These are phyloP conservation scores for Glutinoglossum americanum DNA, from an alignment of 495 filamentous ascomycete genomes.

Conservation along the genomic window DNA sequence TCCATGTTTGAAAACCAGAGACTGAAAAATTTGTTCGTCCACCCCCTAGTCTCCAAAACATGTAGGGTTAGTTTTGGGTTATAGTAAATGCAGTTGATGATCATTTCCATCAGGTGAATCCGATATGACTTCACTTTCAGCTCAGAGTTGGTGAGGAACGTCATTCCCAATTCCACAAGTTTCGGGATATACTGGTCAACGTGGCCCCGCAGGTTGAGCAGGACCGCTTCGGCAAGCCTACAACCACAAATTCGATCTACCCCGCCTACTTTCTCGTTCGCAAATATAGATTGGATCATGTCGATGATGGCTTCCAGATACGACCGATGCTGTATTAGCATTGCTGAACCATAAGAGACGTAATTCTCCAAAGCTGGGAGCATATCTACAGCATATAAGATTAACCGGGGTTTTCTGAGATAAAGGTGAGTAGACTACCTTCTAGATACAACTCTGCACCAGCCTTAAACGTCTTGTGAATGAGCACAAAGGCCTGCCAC, in stretches of 20 bases:
- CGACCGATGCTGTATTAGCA: slow-evolving; percentile 56
- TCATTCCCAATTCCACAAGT: slow-evolving; percentile 80
- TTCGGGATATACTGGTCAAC: slow-evolving; percentile 70
- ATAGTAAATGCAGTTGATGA: slow-evolving; percentile 96
- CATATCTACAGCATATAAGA: slow-evolving; percentile 40
- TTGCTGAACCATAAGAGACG: slow-evolving; percentile 68
- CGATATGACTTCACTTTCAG: slow-evolving; percentile 73
- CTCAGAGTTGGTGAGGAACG: slow-evolving; percentile 45
- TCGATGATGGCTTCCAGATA: slow-evolving; percentile 73
- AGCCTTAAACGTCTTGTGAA: slow-evolving; percentile 90
- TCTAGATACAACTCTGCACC: slow-evolving; percentile 95
- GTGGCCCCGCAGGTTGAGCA: slow-evolving; percentile 83
- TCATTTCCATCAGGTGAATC: slow-evolving; percentile 96
- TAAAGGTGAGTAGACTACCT: slow-evolving; percentile 9
- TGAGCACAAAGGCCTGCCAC: slow-evolving; percentile 95
- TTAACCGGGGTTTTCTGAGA: neutral
- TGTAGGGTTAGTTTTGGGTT: slow-evolving; percentile 67
- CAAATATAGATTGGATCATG: slow-evolving; percentile 58
- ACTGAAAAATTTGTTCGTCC: slow-evolving; percentile 99
- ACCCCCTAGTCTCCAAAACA: slow-evolving; percentile 67
- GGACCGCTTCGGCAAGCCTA: slow-evolving; percentile 91
- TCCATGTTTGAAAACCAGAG: slow-evolving; percentile 95
- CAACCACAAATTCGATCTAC: slow-evolving; percentile 97
- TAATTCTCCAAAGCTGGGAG: slow-evolving; percentile 94
- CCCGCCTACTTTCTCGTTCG: slow-evolving; percentile 73